These are phyloP conservation scores for Bisporella sp. DNA, from an alignment of 2,329 filamentous ascomycete genomes.

Conservation along the genomic window DNA sequence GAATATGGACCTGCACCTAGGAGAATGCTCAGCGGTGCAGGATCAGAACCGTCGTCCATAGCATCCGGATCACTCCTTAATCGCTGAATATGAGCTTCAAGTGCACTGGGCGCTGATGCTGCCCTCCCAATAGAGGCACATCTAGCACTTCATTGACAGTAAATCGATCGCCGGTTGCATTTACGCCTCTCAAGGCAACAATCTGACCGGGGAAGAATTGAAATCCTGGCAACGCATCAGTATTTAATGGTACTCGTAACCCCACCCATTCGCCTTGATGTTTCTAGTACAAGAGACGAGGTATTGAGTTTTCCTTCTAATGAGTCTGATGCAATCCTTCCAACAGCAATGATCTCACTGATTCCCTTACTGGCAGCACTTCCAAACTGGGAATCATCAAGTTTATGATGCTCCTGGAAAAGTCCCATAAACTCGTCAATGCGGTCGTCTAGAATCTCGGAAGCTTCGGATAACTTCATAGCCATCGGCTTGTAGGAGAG, in stretches of 20 bases:
- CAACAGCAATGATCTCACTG: slow-evolving; percentile 80
- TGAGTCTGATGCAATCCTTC: slow-evolving; percentile 83
- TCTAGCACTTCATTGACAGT: slow-evolving; percentile 69
- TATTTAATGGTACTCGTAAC: slow-evolving; percentile 74
- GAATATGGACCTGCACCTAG: slow-evolving; percentile 86
- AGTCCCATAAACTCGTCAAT: slow-evolving; percentile 83
- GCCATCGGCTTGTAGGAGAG: slow-evolving; percentile 86
- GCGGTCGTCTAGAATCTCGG: slow-evolving; percentile 87
- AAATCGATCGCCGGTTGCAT: slow-evolving; percentile 79
- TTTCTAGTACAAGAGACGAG: slow-evolving; percentile 82
- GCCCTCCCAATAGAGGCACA: slow-evolving; percentile 67
- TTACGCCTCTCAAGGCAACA: slow-evolving; percentile 78
- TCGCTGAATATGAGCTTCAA: slow-evolving; percentile 63
- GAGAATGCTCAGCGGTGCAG: slow-evolving; percentile 67
- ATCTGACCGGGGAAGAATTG: slow-evolving; percentile 95
- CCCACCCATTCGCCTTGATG: slow-evolving; percentile 74
- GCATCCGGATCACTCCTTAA: slow-evolving; percentile 58
- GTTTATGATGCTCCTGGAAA: slow-evolving; percentile 64
- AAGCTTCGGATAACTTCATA: slow-evolving; percentile 90
- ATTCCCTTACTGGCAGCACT: slow-evolving; percentile 82
- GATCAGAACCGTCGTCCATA: slow-evolving; percentile 50
- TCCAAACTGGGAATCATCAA: slow-evolving; percentile 78
- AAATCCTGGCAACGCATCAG: slow-evolving; percentile 61
- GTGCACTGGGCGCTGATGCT: slow-evolving; percentile 57
- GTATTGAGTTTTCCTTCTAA: slow-evolving; percentile 80